Percentiles rank a stretch among this genome's conserved stretches.
These are phyloP conservation scores for Lepidopterella palustris DNA, from an alignment of 495 filamentous ascomycete genomes.

Conservation along the genomic window DNA sequence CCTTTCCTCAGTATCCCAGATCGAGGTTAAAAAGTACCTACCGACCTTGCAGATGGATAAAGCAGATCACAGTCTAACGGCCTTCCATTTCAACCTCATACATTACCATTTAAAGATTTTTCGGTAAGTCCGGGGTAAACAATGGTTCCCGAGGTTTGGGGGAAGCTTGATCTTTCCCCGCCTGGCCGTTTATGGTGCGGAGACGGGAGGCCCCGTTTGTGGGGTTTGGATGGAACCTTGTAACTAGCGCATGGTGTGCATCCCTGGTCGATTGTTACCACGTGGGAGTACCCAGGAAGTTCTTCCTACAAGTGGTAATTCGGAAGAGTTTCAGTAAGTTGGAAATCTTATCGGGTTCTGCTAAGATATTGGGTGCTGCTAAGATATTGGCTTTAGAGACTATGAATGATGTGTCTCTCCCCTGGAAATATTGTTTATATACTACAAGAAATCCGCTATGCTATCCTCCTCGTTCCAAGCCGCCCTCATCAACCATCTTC, in stretches of 20 bases:
- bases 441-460: not conserved
- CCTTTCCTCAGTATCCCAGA: no score
- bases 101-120: no score
- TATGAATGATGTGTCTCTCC: no score
- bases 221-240: not conserved
- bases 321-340: not conserved
- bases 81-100: no score
- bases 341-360: no score
- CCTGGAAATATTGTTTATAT: not conserved
- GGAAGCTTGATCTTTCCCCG: not conserved
- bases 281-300: not conserved
- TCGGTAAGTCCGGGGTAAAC: not conserved
- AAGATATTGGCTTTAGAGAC: no score
- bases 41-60: no score
- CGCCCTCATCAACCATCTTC: not conserved
- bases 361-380: no score
- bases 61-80: no score
- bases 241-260: not conserved
- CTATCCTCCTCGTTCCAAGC: not conserved
- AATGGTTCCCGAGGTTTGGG: not conserved
- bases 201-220: not conserved
- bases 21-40: no score
- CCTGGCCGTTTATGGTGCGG: not conserved
- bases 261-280: not conserved
- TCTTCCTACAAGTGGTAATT: not conserved